Evolutionary conservation across 2,329 filamentous ascomycete genomes (phyloP).

Genomic region (Gyromitra esculenta): DNA sequence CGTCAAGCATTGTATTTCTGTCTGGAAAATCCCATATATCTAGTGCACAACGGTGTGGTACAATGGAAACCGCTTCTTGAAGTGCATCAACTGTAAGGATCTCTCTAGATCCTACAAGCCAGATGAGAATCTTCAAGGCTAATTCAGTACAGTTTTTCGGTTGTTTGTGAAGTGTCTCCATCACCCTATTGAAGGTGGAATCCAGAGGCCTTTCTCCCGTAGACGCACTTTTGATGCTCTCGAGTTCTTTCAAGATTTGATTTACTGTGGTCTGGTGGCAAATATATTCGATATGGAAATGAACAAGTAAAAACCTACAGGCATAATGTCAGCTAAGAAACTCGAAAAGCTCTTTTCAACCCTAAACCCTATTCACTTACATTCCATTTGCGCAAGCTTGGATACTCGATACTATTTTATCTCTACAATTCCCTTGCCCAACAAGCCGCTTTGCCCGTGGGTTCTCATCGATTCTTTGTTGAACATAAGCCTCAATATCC

Average conservation of each 20-base stretch:
- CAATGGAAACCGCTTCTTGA: not conserved
- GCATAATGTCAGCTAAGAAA: not conserved
- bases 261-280: not conserved
- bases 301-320: not conserved
- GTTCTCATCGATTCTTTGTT: not conserved
- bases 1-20: not conserved
- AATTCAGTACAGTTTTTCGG: not conserved
- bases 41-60: not conserved
- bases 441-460: constrained; percentile 4
- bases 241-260: not conserved
- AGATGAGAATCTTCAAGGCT: not conserved
- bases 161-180: not conserved
- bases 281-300: not conserved
- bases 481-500: constrained; percentile 12
- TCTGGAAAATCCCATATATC: not conserved
- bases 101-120: not conserved
- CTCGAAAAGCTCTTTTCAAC: not conserved
- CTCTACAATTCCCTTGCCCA: not conserved
- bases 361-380: not conserved
- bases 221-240: not conserved
- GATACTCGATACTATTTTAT: not conserved
- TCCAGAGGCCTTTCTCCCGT: not conserved
- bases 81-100: not conserved
- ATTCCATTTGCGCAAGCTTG: not conserved
- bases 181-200: not conserved